Conservation (phyloP, 1,284 basidiomycete genomes). For the Ustilago curta region DNA sequence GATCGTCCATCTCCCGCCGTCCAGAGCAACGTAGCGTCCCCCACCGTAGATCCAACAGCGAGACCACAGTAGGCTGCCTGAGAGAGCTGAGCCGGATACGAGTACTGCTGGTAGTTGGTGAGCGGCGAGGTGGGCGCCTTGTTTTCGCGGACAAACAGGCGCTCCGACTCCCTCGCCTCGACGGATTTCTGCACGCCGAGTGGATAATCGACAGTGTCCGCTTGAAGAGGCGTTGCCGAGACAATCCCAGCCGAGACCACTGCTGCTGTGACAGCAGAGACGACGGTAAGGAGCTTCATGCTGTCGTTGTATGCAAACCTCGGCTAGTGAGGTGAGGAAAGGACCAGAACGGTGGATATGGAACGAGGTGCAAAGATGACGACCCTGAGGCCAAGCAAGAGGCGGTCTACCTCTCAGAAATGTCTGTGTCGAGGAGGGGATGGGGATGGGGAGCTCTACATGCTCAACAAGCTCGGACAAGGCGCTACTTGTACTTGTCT, state of each 20-base stretch:
- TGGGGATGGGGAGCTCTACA: neutral
- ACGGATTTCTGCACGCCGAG: conserved; percentile 26
- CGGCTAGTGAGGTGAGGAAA: too few species aligned
- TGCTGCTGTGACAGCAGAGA: conserved; percentile 21
- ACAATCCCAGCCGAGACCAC: conserved; percentile 20
- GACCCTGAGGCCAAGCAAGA: neutral
- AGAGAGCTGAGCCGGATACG: conserved; percentile 47
- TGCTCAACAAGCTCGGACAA: neutral
- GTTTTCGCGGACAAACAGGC: conserved; percentile 23
- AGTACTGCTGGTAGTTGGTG: conserved; percentile 41
- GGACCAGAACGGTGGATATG: too few species aligned
- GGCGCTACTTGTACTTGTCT: neutral
- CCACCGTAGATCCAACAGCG: conserved; percentile 37
- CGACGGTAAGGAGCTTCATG: conserved; percentile 22
- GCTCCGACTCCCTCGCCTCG: conserved; percentile 20
- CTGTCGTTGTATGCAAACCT: neutral
- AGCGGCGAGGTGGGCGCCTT: conserved; percentile 30
- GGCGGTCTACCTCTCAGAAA: neutral
- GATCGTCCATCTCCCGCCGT: conserved; percentile 49
- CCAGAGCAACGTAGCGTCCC: conserved; percentile 54
- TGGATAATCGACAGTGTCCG: conserved; percentile 11
- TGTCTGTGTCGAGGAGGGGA: neutral
- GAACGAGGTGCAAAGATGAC: neutral
- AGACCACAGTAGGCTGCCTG: conserved; percentile 52
- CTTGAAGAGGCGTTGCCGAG: conserved; percentile 20